These are phyloP conservation scores for Metarhizium rileyi DNA, from an alignment of 2,329 filamentous ascomycete genomes.

Conservation along the genomic window DNA sequence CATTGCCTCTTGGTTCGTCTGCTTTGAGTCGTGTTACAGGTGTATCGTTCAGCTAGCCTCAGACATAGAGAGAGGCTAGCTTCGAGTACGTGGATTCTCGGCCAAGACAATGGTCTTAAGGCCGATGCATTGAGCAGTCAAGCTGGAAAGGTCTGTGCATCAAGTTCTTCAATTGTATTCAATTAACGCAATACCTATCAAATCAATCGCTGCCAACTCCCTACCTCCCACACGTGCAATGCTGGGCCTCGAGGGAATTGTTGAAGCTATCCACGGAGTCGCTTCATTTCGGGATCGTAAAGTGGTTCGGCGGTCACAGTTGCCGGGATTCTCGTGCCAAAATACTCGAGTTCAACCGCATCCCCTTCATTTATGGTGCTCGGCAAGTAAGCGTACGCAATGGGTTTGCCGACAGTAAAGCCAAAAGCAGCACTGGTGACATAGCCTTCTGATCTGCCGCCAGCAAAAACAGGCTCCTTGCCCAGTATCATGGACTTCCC, in stretches of 20 bases:
- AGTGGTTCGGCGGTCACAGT: slow-evolving; percentile 41
- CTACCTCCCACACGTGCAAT: neutral
- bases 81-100: too few relatives aligned
- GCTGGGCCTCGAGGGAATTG: too few relatives aligned
- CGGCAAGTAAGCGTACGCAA: slow-evolving; percentile 50
- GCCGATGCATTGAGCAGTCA: too few relatives aligned
- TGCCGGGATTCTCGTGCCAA: slow-evolving; percentile 42
- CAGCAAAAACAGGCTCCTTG: slow-evolving; percentile 49
- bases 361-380: slow-evolving; percentile 34
- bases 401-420: slow-evolving; percentile 46
- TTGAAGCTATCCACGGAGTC: slow-evolving; percentile 2
- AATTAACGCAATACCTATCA: too few relatives aligned
- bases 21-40: too few relatives aligned
- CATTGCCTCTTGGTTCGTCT: too few relatives aligned
- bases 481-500: slow-evolving; percentile 47
- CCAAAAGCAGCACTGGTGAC: slow-evolving; percentile 52
- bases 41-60: too few relatives aligned
- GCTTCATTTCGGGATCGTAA: slow-evolving; percentile 10
- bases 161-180: too few relatives aligned
- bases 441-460: slow-evolving; percentile 41
- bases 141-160: too few relatives aligned
- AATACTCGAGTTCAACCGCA: slow-evolving; percentile 51
- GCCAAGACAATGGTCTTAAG: too few relatives aligned
- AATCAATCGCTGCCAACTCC: neutral
- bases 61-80: too few relatives aligned